Conservation (phyloP, 148 eudicot species). For the Vaccinium corymbosum region DNA sequence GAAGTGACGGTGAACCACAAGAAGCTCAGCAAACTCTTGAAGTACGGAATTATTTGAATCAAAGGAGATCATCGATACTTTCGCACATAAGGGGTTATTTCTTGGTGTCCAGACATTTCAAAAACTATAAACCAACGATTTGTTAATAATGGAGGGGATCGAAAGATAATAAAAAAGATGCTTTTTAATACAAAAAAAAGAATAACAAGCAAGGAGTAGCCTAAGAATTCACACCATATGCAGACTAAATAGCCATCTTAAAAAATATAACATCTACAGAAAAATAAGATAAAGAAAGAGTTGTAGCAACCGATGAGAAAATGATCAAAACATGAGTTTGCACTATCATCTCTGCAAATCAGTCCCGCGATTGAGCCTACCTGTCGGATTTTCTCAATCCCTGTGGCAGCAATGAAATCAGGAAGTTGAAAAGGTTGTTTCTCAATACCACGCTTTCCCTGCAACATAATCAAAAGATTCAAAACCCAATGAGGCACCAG, state of each 20-base stretch:
- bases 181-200: neutral
- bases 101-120: neutral
- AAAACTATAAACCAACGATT: neutral
- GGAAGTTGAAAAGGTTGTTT: constrained; percentile 99
- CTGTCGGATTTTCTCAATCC: constrained; percentile 99
- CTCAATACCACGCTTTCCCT: constrained; percentile 98
- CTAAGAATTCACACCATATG: neutral
- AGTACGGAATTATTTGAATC: no score
- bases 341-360: neutral
- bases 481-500: constrained; percentile 36
- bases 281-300: neutral
- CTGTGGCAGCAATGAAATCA: constrained; percentile 97
- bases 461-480: constrained; percentile 32
- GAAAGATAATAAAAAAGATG: no score
- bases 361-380: constrained; percentile 28
- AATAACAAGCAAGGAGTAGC: neutral
- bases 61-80: no score
- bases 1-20: neutral
- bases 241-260: neutral
- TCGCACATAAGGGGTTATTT: neutral
- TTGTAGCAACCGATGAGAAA: neutral
- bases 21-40: no score
- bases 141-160: neutral
- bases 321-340: neutral
- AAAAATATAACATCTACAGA: neutral